Evolutionary conservation across 169 alveolate genomes (phyloP), one percentile per base, ranked within the genome.

Genomic region (Hammondia hammondi): DNA sequence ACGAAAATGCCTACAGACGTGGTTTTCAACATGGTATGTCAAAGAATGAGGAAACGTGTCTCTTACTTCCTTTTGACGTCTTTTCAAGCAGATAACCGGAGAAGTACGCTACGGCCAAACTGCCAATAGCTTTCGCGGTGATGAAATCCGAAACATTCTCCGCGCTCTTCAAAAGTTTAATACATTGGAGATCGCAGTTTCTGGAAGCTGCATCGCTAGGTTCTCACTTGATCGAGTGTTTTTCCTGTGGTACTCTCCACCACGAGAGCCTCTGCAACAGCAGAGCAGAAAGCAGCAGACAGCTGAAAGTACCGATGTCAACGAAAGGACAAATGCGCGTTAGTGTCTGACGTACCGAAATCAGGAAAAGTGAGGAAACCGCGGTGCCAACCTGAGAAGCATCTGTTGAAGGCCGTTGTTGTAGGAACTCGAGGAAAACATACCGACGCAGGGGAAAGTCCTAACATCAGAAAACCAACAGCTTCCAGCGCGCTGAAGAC

Each of bases 31-130:
- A 81, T 70, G 73, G 27, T n/a, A 17, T 81, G 73, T 7, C 2
- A 17, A 93, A 24, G 77, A n/a, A 14, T 43, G 71, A 85, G 90
- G 85, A 46, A 43, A 32, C 4, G 88, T 35, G 67, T 7, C 14
- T 27, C 95, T 19, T 94, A 85, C 97, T 94, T 91, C 96, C 97
- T 96, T 98, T 98, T 37, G 98, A 94, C 89, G 97, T 95, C n/a
- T 88, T 94, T 91, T 98, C 99, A 27, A 98, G 93, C 85, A 98
- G 93, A 82, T 97, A 97, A 2, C 99, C 99, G 91, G 99, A 98
- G 88, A 98, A 97, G 96, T 99, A 99, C 27, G 99, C 99, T 72
- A 98, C 99, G 67, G 98, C 81, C 70, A 99, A 91, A 32, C 98
- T 97, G 2, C 99, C 99, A 46, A 97, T 88, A 39, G 99, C 98